Evolutionary conservation across 139 green algal species (phyloP).

Genomic region (Dunaliella primolecta): DNA sequence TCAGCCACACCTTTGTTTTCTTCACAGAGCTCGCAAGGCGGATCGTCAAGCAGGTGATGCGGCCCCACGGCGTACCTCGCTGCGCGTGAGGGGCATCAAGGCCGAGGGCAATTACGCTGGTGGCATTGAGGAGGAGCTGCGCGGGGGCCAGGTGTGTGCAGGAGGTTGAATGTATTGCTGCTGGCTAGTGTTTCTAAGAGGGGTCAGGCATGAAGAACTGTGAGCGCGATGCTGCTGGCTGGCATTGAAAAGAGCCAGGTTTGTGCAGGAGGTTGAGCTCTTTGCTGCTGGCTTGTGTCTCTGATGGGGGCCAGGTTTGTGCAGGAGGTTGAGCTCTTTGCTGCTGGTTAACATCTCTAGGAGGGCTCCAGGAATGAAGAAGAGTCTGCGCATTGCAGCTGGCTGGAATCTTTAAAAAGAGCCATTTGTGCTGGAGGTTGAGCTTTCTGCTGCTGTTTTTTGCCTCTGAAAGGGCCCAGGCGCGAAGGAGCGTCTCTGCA

Average conservation of each 20-base stretch:
- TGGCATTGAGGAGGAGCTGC: not conserved
- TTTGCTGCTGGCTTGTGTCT: not conserved
- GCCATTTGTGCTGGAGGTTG: too few relatives aligned
- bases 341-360: not conserved
- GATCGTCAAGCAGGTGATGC: not conserved
- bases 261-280: too few relatives aligned
- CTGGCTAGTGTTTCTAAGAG: not conserved
- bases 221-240: not conserved
- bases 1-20: too few relatives aligned
- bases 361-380: not conserved
- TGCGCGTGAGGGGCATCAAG: not conserved
- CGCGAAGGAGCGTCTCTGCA: too few relatives aligned
- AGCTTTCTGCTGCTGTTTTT: too few relatives aligned
- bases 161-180: too few relatives aligned
- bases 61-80: not conserved
- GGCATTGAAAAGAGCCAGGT: not conserved
- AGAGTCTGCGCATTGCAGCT: not conserved
- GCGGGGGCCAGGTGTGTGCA: not conserved
- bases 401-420: too few relatives aligned
- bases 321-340: too few relatives aligned
- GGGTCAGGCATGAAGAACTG: too few relatives aligned
- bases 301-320: not conserved
- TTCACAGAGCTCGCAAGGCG: not conserved
- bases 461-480: too few relatives aligned
- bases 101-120: not conserved